Conservation (phyloP, 2,329 filamentous ascomycete genomes). For the Purpureocillium takamizusanense region DNA sequence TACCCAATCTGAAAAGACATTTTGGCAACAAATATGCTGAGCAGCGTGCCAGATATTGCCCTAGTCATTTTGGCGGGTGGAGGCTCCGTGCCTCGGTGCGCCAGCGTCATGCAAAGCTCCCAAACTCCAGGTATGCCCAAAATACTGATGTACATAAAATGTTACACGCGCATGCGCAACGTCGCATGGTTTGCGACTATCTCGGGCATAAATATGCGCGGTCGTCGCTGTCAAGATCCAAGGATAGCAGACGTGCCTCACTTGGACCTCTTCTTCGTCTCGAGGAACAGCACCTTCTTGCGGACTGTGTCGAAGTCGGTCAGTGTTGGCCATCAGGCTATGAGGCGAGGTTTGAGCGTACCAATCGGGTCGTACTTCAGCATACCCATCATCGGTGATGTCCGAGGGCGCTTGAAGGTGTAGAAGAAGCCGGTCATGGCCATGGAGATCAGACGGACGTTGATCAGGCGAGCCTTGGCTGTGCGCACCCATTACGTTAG, state of each 20-base stretch:
- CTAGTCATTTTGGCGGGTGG: conserved; percentile 2
- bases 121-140: conserved; percentile 22
- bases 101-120: conserved; percentile 7
- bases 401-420: conserved; percentile 75
- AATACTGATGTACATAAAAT: conserved; percentile 13
- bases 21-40: no score
- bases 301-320: conserved; percentile 50
- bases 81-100: conserved; percentile 4
- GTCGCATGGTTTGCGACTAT: background rate
- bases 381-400: conserved; percentile 83
- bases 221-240: background rate
- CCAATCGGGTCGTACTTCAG: conserved; percentile 97
- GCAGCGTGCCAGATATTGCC: background rate
- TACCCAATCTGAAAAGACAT: no score
- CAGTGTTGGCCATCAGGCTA: background rate
- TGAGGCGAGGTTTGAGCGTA: conserved; percentile 31
- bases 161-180: conserved; percentile 1
- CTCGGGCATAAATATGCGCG: background rate
- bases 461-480: conserved; percentile 88
- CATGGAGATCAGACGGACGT: conserved; percentile 94
- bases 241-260: conserved; percentile 15
- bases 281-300: conserved; percentile 91
- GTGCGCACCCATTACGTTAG: conserved; percentile 6
- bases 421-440: conserved; percentile 98
- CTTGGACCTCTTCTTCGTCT: conserved; percentile 73